phyloP scores from a whole-genome alignment of 257 asterid species.

The Solanum neorickii region DNA sequence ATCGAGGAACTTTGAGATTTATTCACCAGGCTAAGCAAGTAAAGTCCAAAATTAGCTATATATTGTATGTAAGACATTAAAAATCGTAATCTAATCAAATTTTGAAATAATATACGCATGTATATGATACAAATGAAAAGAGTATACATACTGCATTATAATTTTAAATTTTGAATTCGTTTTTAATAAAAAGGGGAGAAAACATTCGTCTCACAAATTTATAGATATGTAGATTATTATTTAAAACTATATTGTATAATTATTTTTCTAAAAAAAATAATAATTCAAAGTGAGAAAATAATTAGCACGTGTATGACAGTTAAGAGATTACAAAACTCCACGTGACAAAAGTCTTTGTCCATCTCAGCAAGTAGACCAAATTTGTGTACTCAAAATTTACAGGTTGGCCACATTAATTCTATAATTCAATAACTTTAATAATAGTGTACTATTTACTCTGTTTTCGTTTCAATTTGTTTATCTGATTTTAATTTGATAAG shows the following conservation, averaged over 20 bases:
- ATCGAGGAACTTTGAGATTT: not conserved
- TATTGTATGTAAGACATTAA: not conserved
- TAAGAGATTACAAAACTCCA: not conserved
- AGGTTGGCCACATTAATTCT: not conserved
- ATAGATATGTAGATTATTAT: not conserved
- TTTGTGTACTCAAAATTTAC: not conserved
- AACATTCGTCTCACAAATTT: not conserved
- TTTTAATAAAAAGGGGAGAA: not conserved
- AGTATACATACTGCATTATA: not conserved
- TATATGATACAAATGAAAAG: not conserved
- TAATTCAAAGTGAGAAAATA: not conserved
- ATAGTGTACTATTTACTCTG: not conserved
- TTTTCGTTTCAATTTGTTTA: no score
- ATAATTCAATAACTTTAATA: not conserved
- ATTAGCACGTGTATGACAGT: not conserved
- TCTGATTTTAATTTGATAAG: no score
- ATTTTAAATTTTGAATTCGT: not conserved
- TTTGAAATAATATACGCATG: no score
- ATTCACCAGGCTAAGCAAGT: not conserved
- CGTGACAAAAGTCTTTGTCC: not conserved
- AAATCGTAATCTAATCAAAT: no score
- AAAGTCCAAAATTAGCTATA: not conserved
- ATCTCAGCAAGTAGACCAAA: not conserved
- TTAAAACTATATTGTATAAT: not conserved
- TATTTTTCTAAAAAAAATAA: no score